Base-by-base conservation (phyloP, 257 asterid genomes). In the Fraxinus anomala region DNA sequence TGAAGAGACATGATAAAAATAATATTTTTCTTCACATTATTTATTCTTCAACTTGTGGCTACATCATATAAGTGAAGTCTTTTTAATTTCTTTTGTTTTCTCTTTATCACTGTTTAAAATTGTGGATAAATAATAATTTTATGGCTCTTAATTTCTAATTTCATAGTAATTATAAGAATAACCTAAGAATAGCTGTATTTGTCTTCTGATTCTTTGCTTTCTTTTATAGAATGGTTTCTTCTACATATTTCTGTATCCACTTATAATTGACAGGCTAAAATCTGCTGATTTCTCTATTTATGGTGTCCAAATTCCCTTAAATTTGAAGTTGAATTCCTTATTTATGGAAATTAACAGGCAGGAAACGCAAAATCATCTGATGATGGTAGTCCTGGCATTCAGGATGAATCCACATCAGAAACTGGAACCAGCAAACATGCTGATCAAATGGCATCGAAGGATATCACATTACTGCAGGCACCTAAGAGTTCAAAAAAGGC, bases 381-480 rank as follows among this genome's bases (percentile, higher is more conserved):
- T 76, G 85, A 79, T 81, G 86, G 74, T 79, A 79, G 87, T 86
- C 85, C 87, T 36, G 71, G 67, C 79, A 67, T 51, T 77, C 81
- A 79, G 37, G 81, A 82, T 76, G 87, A 86, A 76, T 66, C 87
- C 71, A 31, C 42, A 37, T 80, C 91, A 72, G 84, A 83, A 74
- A 75, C 84, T 37, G 82, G 65, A 10, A 80, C 82, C 79, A 85
- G 67, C 54, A 77, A 80, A 54, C 76, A 61, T 72, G 71, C 79
- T 30, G 86, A 86, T 79, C 81, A 73, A 70, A 80, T 63, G 80
- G 30, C 83, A 69, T 74, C 89, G 39, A 68, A 68, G 80, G 83
- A 79, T 77, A 77, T 72, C 70, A 81, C 77, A 73, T 28, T 80
- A 67, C 75, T 85, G 73, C 80, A 72, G 37, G 59, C 73, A 71